Conservation (phyloP, 805 yeast species). For the Pichia cephalocereana region DNA sequence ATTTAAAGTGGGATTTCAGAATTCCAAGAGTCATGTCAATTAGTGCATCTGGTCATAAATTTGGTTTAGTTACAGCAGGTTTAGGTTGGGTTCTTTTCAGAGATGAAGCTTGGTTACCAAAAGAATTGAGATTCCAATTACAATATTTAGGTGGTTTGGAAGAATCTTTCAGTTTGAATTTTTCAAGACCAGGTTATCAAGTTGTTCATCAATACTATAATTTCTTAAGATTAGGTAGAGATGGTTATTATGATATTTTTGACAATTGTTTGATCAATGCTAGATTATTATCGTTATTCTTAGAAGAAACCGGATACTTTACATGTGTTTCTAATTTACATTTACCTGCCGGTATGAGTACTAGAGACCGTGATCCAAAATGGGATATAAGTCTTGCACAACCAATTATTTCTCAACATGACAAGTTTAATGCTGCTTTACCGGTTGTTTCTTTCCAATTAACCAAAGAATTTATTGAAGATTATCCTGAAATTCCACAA, state of each 20-base stretch:
- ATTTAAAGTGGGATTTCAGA: slow-evolving; percentile 76
- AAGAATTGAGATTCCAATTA: slow-evolving; percentile 64
- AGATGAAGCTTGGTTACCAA: slow-evolving; percentile 53
- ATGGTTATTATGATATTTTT: slow-evolving; percentile 63
- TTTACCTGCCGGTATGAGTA: slow-evolving; percentile 37
- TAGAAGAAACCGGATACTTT: slow-evolving; percentile 58
- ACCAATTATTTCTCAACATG: slow-evolving; percentile 24
- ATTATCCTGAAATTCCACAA: slow-evolving; percentile 79
- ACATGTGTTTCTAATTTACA: slow-evolving; percentile 75
- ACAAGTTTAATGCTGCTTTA: slow-evolving; percentile 58
- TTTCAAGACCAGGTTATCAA: slow-evolving; percentile 89
- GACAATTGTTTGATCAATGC: slow-evolving; percentile 62
- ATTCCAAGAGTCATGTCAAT: slow-evolving; percentile 71
- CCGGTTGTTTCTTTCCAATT: slow-evolving; percentile 87
- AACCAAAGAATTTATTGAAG: slow-evolving; percentile 42
- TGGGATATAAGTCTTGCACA: slow-evolving; percentile 5
- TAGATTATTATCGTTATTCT: slow-evolving; percentile 50
- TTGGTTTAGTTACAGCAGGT: slow-evolving; percentile 86
- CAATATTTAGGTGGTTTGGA: slow-evolving; percentile 84
- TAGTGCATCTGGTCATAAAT: slow-evolving; percentile 89
- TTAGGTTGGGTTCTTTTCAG: slow-evolving; percentile 90
- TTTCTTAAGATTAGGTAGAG: slow-evolving; percentile 58
- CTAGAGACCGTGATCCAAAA: slow-evolving; percentile 19
- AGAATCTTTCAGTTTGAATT: slow-evolving; percentile 78
- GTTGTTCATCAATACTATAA: slow-evolving; percentile 83